Evolutionary conservation across 768 basidiomycete species (phyloP).

Genomic region (Hemileccinum impolitum): DNA sequence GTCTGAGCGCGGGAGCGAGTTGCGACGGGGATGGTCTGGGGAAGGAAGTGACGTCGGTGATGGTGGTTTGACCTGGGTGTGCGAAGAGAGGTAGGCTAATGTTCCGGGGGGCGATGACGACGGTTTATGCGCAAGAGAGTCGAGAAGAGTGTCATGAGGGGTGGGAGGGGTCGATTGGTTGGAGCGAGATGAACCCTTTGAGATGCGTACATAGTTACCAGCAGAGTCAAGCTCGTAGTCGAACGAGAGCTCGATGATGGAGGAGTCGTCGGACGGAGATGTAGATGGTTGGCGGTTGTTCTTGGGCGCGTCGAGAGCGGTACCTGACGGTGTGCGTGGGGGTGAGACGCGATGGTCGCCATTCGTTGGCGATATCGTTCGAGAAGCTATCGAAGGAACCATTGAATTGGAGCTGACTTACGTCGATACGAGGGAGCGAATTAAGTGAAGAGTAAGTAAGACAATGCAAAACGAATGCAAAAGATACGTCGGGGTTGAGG

Average conservation of each 20-base stretch:
- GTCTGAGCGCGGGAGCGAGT: constrained; percentile 65
- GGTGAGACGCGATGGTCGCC: constrained; percentile 31
- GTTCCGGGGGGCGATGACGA: constrained; percentile 24
- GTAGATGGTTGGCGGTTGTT: constrained; percentile 31
- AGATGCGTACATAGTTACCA: constrained; percentile 44
- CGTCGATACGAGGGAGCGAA: neutral
- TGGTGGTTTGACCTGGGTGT: constrained; percentile 24
- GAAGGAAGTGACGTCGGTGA: constrained; percentile 38
- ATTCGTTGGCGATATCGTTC: constrained; percentile 27
- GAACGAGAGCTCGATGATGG: constrained; percentile 46
- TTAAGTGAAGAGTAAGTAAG: neutral
- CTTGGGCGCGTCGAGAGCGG: constrained; percentile 31
- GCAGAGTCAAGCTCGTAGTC: constrained; percentile 44
- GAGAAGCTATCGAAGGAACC: constrained; percentile 18
- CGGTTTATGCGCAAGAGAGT: constrained; percentile 23
- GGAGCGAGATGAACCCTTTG: constrained; percentile 41
- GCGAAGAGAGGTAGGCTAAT: too few species aligned
- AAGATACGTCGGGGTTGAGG: constrained; percentile 19
- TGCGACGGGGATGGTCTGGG: constrained; percentile 38
- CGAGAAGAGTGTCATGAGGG: constrained; percentile 33
- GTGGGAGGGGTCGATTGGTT: constrained; percentile 40
- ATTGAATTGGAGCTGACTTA: constrained; percentile 18
- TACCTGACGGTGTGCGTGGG: constrained; percentile 28
- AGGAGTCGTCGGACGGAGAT: constrained; percentile 44
- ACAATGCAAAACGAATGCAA: constrained; percentile 3